Evolutionary conservation across 2,329 filamentous ascomycete genomes (phyloP).

Genomic region (Lojkania enalia): DNA sequence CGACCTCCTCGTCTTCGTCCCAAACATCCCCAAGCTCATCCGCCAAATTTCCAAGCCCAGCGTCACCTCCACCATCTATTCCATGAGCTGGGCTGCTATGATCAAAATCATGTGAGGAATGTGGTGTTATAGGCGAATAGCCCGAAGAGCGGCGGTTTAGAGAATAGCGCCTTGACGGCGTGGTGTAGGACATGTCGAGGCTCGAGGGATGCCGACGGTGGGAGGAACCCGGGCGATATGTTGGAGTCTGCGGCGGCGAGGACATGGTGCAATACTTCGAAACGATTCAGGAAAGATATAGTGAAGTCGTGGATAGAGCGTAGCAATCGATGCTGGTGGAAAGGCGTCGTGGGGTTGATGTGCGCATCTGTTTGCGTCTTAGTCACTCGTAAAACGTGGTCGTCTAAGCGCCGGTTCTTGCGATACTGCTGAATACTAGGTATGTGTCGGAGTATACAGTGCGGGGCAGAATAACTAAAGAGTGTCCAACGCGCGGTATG

Average conservation of each 20-base stretch:
- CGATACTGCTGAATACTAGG: neutral
- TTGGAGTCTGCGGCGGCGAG: conserved; percentile 49
- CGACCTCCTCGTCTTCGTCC: conserved; percentile 65
- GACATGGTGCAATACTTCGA: conserved; percentile 30
- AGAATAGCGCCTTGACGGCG: conserved; percentile 40
- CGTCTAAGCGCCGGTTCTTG: neutral
- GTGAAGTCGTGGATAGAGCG: conserved; percentile 2
- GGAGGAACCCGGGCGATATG: conserved; percentile 39
- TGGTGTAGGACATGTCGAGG: conserved; percentile 47
- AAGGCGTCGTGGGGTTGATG: conserved; percentile 6
- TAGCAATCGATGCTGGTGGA: neutral
- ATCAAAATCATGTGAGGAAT: conserved; percentile 46
- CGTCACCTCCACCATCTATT: conserved; percentile 47
- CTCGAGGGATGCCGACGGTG: conserved; percentile 48
- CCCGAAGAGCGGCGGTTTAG: conserved; percentile 50
- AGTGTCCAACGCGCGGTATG: too few species aligned
- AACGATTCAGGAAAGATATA: neutral
- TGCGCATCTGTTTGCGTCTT: conserved; percentile 12
- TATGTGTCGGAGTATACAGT: too few species aligned
- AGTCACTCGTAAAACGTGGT: conserved; percentile 11
- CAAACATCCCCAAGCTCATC: conserved; percentile 79
- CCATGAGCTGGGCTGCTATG: conserved; percentile 44
- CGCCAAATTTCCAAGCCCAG: conserved; percentile 74
- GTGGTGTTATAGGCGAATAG: conserved; percentile 50
- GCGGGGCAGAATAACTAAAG: too few species aligned